phyloP scores from a whole-genome alignment of 257 asterid species.

The Cruciata laevipes region DNA sequence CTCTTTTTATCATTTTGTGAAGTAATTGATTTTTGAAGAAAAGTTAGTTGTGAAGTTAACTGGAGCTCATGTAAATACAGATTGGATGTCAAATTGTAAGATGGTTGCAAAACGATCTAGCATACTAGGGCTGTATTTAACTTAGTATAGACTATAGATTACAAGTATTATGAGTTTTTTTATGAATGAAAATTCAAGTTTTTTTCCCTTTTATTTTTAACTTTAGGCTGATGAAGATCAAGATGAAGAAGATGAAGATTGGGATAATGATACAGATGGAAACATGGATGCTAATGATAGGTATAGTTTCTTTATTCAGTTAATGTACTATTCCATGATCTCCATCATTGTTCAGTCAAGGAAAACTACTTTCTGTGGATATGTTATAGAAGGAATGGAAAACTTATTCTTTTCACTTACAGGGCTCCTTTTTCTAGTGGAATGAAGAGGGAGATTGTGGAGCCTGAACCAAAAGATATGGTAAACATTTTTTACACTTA shows the following conservation, averaged over 20 bases:
- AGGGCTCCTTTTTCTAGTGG: conserved; percentile 24
- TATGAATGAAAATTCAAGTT: neutral
- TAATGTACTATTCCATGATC: neutral
- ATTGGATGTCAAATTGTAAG: neutral
- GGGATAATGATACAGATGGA: conserved; percentile 32
- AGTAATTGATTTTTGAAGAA: neutral
- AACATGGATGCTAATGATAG: conserved; percentile 28
- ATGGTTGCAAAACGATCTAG: neutral
- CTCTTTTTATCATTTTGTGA: neutral
- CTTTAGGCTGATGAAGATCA: conserved; percentile 37
- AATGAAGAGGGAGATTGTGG: conserved; percentile 56
- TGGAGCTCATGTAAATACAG: neutral
- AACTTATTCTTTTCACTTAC: conserved; percentile 5
- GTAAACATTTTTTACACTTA: conserved; percentile 26
- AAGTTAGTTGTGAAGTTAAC: neutral
- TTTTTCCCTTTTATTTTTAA: conserved; percentile 3
- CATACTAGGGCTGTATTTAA: neutral
- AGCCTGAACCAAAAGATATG: conserved; percentile 60
- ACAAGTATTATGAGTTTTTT: neutral
- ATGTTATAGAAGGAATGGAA: too few relatives aligned
- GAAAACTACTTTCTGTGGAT: too few relatives aligned
- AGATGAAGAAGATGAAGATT: conserved; percentile 34
- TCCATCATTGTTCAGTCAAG: neutral
- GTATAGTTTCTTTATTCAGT: conserved; percentile 13
- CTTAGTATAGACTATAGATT: neutral